Percentiles rank a stretch among this genome's conserved stretches.
Conservation (phyloP, 164 flowering plant genomes). For the Stephania japonica region DNA sequence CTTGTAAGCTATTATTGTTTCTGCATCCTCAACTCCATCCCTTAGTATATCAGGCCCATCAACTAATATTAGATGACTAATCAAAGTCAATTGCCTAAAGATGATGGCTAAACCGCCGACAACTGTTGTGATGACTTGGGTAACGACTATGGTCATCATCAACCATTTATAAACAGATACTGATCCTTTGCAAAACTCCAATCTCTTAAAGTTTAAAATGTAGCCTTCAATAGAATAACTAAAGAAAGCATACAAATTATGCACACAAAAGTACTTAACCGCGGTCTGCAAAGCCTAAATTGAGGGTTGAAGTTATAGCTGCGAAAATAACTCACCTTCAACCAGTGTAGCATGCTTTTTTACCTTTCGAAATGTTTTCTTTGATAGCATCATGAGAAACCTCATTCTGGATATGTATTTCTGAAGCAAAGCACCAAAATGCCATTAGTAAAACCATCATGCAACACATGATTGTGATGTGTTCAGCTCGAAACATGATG, state of each 20-base stretch:
- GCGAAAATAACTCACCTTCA: background rate
- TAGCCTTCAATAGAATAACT: background rate
- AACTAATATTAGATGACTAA: no score
- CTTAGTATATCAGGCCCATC: no score
- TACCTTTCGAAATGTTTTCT: background rate
- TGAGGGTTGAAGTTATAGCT: background rate
- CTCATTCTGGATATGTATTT: background rate
- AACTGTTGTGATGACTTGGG: no score
- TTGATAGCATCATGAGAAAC: background rate
- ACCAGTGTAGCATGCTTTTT: background rate
- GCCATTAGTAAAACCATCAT: slow-evolving; percentile 1
- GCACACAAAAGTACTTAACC: no score
- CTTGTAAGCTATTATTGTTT: no score
- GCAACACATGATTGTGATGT: slow-evolving; percentile 6
- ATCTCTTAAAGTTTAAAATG: background rate
- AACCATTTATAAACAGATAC: background rate
- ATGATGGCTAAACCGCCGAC: no score
- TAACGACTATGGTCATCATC: no score
- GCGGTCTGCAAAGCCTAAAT: no score
- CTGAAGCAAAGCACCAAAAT: background rate
- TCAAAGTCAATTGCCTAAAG: no score
- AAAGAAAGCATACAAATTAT: background rate
- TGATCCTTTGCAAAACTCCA: background rate
- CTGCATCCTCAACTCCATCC: no score
- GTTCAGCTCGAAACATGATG: slow-evolving; percentile 3